These are phyloP conservation scores for Aphanocladium album DNA, from an alignment of 2,329 filamentous ascomycete species.

Conservation along the genomic window DNA sequence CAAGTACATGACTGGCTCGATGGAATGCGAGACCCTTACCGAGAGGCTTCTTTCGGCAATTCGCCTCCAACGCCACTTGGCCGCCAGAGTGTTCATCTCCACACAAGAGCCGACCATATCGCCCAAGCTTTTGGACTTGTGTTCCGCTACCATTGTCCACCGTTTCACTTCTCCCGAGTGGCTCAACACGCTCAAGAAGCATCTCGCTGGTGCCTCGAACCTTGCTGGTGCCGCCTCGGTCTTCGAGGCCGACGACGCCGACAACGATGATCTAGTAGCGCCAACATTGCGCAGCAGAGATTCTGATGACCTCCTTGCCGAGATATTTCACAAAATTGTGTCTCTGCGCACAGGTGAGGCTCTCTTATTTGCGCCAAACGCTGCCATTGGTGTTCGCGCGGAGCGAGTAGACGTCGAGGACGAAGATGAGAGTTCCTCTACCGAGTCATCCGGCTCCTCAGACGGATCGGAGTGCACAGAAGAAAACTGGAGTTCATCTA, in stretches of 20 bases:
- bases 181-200: conserved; percentile 36
- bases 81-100: conserved; percentile 59
- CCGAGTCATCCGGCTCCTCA: neutral
- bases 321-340: conserved; percentile 40
- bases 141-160: conserved; percentile 62
- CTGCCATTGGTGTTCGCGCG: conserved; percentile 28
- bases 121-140: conserved; percentile 61
- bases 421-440: neutral
- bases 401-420: neutral
- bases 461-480: neutral
- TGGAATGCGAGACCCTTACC: conserved; percentile 52
- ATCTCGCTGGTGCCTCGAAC: conserved; percentile 34
- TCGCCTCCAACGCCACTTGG: conserved; percentile 63
- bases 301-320: conserved; percentile 6
- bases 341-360: conserved; percentile 40
- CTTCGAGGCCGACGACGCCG: neutral
- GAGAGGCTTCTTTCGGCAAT: conserved; percentile 56
- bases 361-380: conserved; percentile 42
- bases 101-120: conserved; percentile 71
- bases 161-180: conserved; percentile 61
- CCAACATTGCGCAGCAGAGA: neutral
- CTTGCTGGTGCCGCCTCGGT: neutral
- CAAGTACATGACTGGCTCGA: conserved; percentile 59
- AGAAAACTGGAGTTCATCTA: neutral
- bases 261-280: neutral